Conservation (phyloP, 1,284 basidiomycete genomes). For the Ganoderma sinense region DNA sequence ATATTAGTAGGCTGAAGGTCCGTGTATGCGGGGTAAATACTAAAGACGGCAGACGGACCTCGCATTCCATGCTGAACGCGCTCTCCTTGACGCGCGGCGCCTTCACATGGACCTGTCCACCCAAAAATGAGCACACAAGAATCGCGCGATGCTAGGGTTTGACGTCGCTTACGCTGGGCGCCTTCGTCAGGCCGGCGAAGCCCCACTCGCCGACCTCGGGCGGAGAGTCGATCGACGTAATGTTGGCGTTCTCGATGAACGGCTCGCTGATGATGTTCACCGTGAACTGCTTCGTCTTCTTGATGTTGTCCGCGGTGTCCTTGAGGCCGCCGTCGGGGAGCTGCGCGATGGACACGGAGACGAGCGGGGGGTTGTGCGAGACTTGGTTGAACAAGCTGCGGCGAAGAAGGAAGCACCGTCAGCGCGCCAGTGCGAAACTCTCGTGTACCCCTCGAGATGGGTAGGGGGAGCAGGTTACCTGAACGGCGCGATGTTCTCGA, state of each 20-base stretch:
- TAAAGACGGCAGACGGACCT: slow-evolving; percentile 46
- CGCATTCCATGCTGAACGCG: slow-evolving; percentile 79
- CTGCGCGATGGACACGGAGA: slow-evolving; percentile 65
- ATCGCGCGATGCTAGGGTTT: neutral
- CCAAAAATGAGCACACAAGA: neutral
- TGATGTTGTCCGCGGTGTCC: slow-evolving; percentile 77
- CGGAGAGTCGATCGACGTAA: slow-evolving; percentile 72
- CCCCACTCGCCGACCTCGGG: slow-evolving; percentile 75
- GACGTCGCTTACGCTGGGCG: slow-evolving; percentile 61
- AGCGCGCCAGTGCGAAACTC: neutral
- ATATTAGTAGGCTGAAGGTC: neutral
- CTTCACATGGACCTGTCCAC: slow-evolving; percentile 50
- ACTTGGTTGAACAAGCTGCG: slow-evolving; percentile 66
- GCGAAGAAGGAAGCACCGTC: neutral
- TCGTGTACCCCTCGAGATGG: neutral
- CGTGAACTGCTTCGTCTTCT: slow-evolving; percentile 73
- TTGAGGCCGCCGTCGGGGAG: slow-evolving; percentile 55
- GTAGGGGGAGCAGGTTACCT: slow-evolving; percentile 49
- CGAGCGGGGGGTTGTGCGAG: slow-evolving; percentile 68
- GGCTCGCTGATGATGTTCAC: slow-evolving; percentile 82
- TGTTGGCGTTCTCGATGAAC: slow-evolving; percentile 78
- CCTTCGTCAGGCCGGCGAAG: slow-evolving; percentile 73
- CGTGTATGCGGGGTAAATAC: slow-evolving; percentile 9
- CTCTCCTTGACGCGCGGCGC: slow-evolving; percentile 76
- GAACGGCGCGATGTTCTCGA: slow-evolving; percentile 73